Evolutionary conservation across 495 filamentous ascomycete genomes (phyloP).

Genomic region (Evernia prunastri): DNA sequence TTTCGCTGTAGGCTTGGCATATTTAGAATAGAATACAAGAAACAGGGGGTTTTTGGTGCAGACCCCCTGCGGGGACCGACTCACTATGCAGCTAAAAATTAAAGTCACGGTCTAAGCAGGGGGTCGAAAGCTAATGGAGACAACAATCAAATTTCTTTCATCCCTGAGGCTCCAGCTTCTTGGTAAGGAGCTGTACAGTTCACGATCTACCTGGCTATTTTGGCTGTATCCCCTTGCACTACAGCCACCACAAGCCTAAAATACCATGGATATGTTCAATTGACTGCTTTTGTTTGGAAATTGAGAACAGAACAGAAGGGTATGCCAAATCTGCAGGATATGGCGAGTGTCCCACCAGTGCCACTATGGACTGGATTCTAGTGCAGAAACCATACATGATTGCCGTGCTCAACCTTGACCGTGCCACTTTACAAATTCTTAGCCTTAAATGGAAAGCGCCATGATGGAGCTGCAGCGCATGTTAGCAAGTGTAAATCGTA

Average conservation of each 20-base stretch:
- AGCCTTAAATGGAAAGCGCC: slow-evolving; percentile 85
- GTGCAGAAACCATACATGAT: neutral
- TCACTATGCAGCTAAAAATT: too few relatives aligned
- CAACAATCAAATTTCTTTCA: too few relatives aligned
- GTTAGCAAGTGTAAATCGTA: neutral
- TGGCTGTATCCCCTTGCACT: too few relatives aligned
- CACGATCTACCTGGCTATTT: too few relatives aligned
- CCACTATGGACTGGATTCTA: neutral
- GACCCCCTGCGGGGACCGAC: too few relatives aligned
- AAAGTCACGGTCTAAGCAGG: too few relatives aligned
- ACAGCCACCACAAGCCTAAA: neutral
- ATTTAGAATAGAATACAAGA: too few relatives aligned
- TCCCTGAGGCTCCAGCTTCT: too few relatives aligned
- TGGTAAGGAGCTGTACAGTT: too few relatives aligned
- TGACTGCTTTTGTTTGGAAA: neutral
- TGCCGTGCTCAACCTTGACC: neutral
- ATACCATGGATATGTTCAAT: neutral
- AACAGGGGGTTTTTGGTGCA: too few relatives aligned
- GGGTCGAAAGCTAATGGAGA: too few relatives aligned
- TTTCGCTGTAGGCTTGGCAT: too few relatives aligned
- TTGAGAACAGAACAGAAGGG: neutral
- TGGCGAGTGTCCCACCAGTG: neutral
- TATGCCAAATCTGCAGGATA: neutral
- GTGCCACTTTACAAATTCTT: neutral
- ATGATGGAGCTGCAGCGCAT: slow-evolving; percentile 54